These are phyloP conservation scores for Cyberlindnera meyerae DNA, from an alignment of 805 yeast genomes.

Conservation along the genomic window DNA sequence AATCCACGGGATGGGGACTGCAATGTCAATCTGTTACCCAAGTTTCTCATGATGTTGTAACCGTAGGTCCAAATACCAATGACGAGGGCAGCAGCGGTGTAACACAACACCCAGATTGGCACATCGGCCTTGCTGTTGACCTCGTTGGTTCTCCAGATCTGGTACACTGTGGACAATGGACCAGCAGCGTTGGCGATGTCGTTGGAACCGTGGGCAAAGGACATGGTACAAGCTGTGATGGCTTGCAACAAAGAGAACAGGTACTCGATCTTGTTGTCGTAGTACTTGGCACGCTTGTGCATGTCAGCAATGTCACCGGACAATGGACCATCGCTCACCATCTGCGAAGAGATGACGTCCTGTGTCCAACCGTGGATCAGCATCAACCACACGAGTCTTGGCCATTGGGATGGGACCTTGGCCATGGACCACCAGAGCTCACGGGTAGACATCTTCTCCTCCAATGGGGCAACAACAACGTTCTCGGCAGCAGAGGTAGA, in stretches of 20 bases:
- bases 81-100: conserved; percentile 61
- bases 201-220: conserved; percentile 79
- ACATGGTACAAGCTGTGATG: conserved; percentile 72
- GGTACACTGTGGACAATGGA: conserved; percentile 62
- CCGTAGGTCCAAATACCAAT: conserved; percentile 71
- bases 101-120: conserved; percentile 68
- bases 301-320: conserved; percentile 43
- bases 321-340: conserved; percentile 32
- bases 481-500: neutral
- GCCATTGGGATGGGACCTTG: conserved; percentile 52
- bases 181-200: conserved; percentile 78
- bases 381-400: conserved; percentile 42
- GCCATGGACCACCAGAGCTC: conserved; percentile 35
- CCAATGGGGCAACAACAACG: conserved; percentile 17
- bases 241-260: conserved; percentile 65
- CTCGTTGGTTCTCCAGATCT: conserved; percentile 51
- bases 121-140: conserved; percentile 45
- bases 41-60: conserved; percentile 61
- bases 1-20: conserved; percentile 80
- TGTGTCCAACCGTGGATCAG: conserved; percentile 57
- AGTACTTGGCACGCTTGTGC: conserved; percentile 57
- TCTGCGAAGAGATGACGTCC: conserved; percentile 54
- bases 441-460: conserved; percentile 31
- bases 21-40: conserved; percentile 69
- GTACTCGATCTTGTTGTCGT: conserved; percentile 67